These are phyloP conservation scores for Galerina marginata DNA, from an alignment of 768 basidiomycete genomes.

Conservation along the genomic window DNA sequence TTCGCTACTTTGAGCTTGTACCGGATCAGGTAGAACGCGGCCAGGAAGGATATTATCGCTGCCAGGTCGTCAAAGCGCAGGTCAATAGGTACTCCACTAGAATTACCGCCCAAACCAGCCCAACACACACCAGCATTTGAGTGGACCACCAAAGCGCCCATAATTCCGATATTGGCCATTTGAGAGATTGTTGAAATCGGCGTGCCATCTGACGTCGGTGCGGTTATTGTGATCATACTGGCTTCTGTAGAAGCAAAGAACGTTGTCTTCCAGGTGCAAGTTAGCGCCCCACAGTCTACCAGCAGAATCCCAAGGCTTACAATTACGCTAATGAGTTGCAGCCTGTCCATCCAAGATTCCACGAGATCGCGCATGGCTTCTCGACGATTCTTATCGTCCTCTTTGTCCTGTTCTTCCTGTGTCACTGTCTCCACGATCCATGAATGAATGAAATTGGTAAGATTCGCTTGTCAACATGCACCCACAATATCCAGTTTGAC, in stretches of 20 bases:
- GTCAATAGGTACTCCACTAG: background rate
- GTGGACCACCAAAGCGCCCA: constrained; percentile 17
- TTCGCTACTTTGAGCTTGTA: constrained; percentile 19
- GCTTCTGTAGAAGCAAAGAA: constrained; percentile 23
- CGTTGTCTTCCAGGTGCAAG: constrained; percentile 7
- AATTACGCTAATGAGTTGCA: constrained; percentile 65
- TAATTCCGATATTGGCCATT: constrained; percentile 16
- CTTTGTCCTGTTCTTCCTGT: constrained; percentile 54
- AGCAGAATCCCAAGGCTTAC: constrained; percentile 34
- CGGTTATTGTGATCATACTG: constrained; percentile 14
- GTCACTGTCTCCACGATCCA: constrained; percentile 24
- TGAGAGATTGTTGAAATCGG: background rate
- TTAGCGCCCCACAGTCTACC: background rate
- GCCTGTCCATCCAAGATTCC: constrained; percentile 66
- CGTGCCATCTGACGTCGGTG: constrained; percentile 2
- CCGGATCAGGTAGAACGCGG: constrained; percentile 16
- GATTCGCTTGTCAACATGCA: no score
- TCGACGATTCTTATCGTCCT: constrained; percentile 41
- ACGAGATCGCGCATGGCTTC: constrained; percentile 55
- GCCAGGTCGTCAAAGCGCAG: background rate
- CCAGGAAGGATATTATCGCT: constrained; percentile 20
- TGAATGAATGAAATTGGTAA: no score
- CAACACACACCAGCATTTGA: constrained; percentile 15
- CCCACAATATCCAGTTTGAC: no score
- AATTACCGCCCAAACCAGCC: background rate